Conservation (phyloP, 495 filamentous ascomycete genomes). For the Glarea lozoyensis region DNA sequence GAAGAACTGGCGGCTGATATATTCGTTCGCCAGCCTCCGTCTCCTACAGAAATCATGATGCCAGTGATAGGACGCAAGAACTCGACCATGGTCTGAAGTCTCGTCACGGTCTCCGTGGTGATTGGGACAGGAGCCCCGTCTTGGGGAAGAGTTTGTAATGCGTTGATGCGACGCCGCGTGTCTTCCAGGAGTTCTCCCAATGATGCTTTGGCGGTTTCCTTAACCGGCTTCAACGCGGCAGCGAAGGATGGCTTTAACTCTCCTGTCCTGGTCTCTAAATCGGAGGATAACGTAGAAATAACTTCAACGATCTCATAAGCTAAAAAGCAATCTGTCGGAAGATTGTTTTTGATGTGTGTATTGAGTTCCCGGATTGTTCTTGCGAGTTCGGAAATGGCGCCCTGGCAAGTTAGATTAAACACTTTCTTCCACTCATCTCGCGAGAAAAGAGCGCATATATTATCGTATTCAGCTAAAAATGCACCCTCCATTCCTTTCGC, state of each 20-base stretch:
- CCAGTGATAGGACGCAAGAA: constrained; percentile 83
- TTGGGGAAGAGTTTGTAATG: constrained; percentile 54
- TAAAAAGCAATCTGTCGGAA: constrained; percentile 90
- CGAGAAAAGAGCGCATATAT: constrained; percentile 73
- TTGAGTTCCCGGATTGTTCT: constrained; percentile 86
- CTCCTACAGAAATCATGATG: constrained; percentile 84
- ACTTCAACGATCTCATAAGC: constrained; percentile 95
- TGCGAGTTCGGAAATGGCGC: constrained; percentile 68
- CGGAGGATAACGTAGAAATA: constrained; percentile 69
- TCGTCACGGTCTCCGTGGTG: constrained; percentile 76
- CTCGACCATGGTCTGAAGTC: constrained; percentile 75
- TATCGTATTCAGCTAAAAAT: constrained; percentile 81
- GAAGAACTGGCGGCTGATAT: constrained; percentile 40
- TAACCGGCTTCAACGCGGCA: constrained; percentile 78
- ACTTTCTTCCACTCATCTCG: constrained; percentile 74
- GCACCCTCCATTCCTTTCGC: constrained; percentile 78
- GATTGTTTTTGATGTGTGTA: constrained; percentile 72
- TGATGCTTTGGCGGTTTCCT: constrained; percentile 84
- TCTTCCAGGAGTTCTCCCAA: constrained; percentile 81
- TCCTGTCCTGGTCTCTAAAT: constrained; percentile 71
- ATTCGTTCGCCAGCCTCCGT: constrained; percentile 73
- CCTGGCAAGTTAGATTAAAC: constrained; percentile 66
- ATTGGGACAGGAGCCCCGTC: constrained; percentile 75
- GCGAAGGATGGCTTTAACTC: constrained; percentile 77
- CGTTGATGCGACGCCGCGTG: constrained; percentile 57